A percentile compares a stretch with the other conserved stretches of the same genome.
These are phyloP conservation scores for Lachnellula occidentalis DNA, from an alignment of 2,329 filamentous ascomycete species.

Conservation along the genomic window DNA sequence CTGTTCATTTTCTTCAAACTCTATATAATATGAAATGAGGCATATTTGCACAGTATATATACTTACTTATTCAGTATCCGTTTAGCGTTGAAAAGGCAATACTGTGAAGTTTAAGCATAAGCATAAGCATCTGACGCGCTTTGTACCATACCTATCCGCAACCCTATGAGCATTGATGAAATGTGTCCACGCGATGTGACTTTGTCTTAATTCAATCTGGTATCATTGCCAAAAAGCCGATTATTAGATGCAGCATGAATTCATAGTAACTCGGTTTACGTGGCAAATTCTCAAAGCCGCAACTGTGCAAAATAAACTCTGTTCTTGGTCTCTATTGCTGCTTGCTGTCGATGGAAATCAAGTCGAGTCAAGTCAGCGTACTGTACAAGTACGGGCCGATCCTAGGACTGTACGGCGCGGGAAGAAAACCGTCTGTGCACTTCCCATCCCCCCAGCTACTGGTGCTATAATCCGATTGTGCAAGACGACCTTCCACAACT, in stretches of 20 bases:
- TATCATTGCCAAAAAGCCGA: not conserved
- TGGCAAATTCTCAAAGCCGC: not conserved
- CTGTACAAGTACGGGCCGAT: not conserved
- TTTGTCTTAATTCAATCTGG: not conserved
- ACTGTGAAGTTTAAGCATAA: not conserved
- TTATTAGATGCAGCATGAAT: not conserved
- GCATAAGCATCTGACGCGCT: conserved; percentile 7
- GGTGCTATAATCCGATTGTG: not conserved
- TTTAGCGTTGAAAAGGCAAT: not conserved
- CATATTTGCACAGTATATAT: too few species aligned
- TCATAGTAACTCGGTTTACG: not conserved
- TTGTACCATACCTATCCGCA: conserved; percentile 11
- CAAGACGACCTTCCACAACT: not conserved
- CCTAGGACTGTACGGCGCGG: not conserved
- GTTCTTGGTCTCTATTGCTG: not conserved
- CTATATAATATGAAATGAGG: too few species aligned
- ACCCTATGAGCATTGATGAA: not conserved
- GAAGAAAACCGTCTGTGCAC: not conserved
- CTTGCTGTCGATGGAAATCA: not conserved
- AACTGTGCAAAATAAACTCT: not conserved
- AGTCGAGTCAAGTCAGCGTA: not conserved
- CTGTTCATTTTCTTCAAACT: too few species aligned
- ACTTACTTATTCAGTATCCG: conserved; percentile 23
- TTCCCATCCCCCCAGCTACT: not conserved
- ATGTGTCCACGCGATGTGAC: not conserved